Conservation (phyloP, 352 stramenopile species). For the Albugo laibachii region DNA sequence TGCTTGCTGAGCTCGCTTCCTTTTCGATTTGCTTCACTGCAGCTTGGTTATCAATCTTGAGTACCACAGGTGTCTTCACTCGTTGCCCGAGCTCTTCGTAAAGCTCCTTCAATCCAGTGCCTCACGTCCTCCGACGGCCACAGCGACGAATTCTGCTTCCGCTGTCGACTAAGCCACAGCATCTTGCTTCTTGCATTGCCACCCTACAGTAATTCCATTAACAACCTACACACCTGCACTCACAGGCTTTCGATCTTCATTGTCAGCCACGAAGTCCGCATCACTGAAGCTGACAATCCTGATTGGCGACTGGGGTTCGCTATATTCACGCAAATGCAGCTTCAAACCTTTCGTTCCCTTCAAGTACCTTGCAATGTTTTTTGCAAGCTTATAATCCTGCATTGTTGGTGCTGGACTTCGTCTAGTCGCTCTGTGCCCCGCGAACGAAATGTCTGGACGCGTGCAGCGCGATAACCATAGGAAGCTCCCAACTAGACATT, state of each 20-base stretch:
- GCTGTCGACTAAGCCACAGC: conserved; percentile 7
- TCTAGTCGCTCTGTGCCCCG: conserved; percentile 8
- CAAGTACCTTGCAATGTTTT: conserved; percentile 12
- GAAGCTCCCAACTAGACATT: conserved; percentile 16
- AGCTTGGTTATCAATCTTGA: conserved; percentile 5
- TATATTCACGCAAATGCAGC: conserved; percentile 2
- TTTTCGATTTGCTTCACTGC: conserved; percentile 3
- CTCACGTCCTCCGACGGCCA: background rate
- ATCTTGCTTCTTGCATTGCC: conserved; percentile 6
- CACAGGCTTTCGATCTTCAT: conserved; percentile 6
- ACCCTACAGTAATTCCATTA: conserved; percentile 2
- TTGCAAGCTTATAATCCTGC: conserved; percentile 6
- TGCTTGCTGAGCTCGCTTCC: conserved; percentile 1
- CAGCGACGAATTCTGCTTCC: conserved; percentile 5
- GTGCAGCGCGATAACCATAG: conserved; percentile 13
- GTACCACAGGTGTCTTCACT: background rate
- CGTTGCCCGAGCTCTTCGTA: conserved; percentile 1
- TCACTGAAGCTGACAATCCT: background rate
- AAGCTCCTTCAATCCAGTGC: background rate
- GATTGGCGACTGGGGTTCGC: background rate
- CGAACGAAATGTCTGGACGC: conserved; percentile 11
- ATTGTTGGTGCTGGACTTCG: conserved; percentile 3
- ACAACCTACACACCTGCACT: conserved; percentile 5
- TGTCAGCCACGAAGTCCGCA: conserved; percentile 7
- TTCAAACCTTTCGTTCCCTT: conserved; percentile 6